Conservation (phyloP, 148 eudicot species). For the Hydrangea macrophylla region DNA sequence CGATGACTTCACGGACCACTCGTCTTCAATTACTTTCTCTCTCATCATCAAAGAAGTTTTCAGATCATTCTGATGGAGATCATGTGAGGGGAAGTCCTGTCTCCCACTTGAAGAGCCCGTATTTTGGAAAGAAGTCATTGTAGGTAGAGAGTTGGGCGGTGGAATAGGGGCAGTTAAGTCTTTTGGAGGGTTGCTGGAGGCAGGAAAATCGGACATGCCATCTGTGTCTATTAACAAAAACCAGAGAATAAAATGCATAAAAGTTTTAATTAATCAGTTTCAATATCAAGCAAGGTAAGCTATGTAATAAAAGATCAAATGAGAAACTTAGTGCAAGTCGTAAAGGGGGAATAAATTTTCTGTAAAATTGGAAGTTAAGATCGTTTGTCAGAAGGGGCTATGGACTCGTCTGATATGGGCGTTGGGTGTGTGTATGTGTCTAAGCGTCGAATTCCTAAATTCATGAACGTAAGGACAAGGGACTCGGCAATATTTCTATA, state of each 20-base stretch:
- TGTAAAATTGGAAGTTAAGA: not conserved
- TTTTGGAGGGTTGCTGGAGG: conserved; percentile 31
- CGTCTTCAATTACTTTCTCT: conserved; percentile 24
- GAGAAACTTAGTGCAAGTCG: not conserved
- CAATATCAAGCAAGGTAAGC: not conserved
- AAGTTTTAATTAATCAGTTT: not conserved
- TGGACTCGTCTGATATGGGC: too few relatives aligned
- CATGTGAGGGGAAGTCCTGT: conserved; percentile 30
- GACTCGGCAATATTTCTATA: too few relatives aligned
- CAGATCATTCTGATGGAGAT: conserved; percentile 28
- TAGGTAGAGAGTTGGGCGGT: conserved; percentile 27
- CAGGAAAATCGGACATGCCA: conserved; percentile 24
- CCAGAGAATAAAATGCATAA: not conserved
- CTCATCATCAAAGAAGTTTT: conserved; percentile 21
- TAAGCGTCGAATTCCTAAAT: not conserved
- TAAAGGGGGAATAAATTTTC: not conserved
- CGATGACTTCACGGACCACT: conserved; percentile 30
- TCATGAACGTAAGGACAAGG: not conserved
- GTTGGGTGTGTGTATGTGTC: not conserved
- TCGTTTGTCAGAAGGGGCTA: not conserved
- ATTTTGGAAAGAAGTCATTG: conserved; percentile 31
- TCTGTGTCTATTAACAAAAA: conserved; percentile 31
- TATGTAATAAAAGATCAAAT: not conserved
- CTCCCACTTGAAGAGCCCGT: conserved; percentile 27
- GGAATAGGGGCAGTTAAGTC: conserved; percentile 22